Percentiles rank a stretch among this genome's conserved stretches.
Conservation (phyloP, 192 early-diverging fungal genomes). For the Diversispora eburnea region DNA sequence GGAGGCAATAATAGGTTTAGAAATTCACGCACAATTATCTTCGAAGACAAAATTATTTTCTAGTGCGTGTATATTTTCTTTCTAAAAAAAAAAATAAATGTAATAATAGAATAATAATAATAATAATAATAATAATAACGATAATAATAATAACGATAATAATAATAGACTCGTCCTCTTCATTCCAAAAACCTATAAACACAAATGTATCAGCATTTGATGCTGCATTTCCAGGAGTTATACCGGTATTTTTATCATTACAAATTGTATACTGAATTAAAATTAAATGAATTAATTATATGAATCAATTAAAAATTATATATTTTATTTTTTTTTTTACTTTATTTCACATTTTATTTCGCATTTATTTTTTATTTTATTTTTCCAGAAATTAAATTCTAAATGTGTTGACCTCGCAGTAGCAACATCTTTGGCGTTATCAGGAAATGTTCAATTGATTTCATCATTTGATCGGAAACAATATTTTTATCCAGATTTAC, state of each 20-base stretch:
- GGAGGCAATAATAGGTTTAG: constrained; percentile 80
- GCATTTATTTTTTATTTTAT: background rate
- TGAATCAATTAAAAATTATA: background rate
- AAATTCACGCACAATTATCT: constrained; percentile 83
- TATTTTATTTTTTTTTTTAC: background rate
- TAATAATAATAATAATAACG: background rate
- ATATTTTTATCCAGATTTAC: constrained; percentile 93
- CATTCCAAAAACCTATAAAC: constrained; percentile 66
- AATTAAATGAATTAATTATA: background rate
- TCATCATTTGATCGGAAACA: constrained; percentile 93
- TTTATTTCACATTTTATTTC: too few species aligned
- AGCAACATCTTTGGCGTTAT: constrained; percentile 67
- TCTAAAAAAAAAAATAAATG: background rate
- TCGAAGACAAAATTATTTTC: constrained; percentile 84
- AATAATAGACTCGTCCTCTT: constrained; percentile 38
- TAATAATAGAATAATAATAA: background rate
- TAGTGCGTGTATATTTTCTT: constrained; percentile 32
- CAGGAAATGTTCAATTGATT: constrained; percentile 54
- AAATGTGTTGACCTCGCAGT: constrained; percentile 72
- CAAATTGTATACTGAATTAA: background rate
- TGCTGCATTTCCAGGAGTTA: constrained; percentile 80
- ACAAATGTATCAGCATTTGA: constrained; percentile 71
- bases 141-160: background rate
- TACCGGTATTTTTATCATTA: constrained; percentile 60
- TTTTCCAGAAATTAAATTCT: constrained; percentile 59